Conservation (phyloP, 2,329 filamentous ascomycete species). For the Arthrobotrys megalospora region DNA sequence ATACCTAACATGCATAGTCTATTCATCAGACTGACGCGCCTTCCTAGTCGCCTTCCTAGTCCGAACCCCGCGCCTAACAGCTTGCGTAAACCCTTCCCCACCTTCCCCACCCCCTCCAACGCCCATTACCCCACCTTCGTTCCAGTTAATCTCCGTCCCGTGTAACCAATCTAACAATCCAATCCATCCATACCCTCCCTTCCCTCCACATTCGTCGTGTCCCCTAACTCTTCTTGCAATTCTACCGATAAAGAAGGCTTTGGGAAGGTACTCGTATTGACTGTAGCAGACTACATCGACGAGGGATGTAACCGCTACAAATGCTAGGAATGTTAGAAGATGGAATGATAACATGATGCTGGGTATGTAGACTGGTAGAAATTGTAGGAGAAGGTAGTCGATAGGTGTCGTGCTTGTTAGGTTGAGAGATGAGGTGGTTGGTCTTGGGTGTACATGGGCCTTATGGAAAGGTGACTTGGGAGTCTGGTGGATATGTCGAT, state of each 20-base stretch:
- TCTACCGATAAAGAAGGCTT: constrained; percentile 71
- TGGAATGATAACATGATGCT: constrained; percentile 78
- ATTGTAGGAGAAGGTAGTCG: constrained; percentile 75
- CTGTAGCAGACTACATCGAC: constrained; percentile 79
- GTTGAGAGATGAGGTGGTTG: constrained; percentile 75
- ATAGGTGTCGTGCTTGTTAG: constrained; percentile 79
- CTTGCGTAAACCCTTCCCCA: constrained; percentile 67
- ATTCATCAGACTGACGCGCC: not conserved
- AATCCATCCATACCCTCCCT: constrained; percentile 73
- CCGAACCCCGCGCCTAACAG: constrained; percentile 39
- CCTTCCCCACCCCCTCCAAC: constrained; percentile 73
- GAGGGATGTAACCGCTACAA: constrained; percentile 75
- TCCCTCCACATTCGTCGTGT: constrained; percentile 74
- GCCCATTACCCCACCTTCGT: constrained; percentile 72
- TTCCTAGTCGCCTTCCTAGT: constrained; percentile 34
- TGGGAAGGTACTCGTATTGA: constrained; percentile 75
- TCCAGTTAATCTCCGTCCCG: constrained; percentile 72
- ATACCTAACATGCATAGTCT: not conserved
- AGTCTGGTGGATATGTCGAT: constrained; percentile 75
- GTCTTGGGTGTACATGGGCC: constrained; percentile 71
- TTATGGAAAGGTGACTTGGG: constrained; percentile 69
- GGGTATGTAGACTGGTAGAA: constrained; percentile 78
- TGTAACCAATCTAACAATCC: constrained; percentile 76
- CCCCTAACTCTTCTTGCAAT: constrained; percentile 72
- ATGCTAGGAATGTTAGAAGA: constrained; percentile 79